phyloP scores from a whole-genome alignment of 78 protist genomes.

The Guillardia theta region DNA sequence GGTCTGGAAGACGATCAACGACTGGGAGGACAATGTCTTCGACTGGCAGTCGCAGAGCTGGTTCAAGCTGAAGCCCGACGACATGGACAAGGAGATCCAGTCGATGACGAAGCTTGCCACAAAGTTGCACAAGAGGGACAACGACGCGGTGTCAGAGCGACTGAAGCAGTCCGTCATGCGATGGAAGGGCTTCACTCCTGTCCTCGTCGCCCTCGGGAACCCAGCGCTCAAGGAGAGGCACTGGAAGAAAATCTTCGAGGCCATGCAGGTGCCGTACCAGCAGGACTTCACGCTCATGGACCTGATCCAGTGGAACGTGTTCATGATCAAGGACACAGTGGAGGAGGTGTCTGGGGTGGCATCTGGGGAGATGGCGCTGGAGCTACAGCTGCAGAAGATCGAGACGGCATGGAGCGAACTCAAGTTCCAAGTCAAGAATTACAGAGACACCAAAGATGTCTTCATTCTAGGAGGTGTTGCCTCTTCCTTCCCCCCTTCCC shows the following conservation, averaged over 20 bases:
- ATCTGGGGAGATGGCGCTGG: constrained; percentile 63
- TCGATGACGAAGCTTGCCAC: background rate
- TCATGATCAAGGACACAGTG: constrained; percentile 1
- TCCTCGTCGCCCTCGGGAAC: constrained; percentile 38
- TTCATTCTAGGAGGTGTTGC: no score
- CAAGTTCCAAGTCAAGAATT: background rate
- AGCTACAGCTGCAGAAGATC: constrained; percentile 57
- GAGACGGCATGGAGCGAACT: constrained; percentile 28
- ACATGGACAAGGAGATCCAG: background rate
- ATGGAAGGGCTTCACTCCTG: background rate
- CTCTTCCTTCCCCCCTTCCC: no score
- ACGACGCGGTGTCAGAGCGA: constrained; percentile 26
- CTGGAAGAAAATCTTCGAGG: constrained; percentile 50
- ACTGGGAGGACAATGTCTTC: background rate
- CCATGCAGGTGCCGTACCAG: background rate
- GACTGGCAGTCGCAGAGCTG: background rate
- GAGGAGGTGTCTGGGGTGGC: constrained; percentile 62
- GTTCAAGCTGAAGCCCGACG: background rate
- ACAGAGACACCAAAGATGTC: constrained; percentile 50
- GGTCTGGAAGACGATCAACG: background rate
- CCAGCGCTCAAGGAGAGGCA: constrained; percentile 34
- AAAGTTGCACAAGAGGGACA: background rate
- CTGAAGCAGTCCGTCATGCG: background rate
- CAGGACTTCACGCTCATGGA: constrained; percentile 51
- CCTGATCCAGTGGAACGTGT: constrained; percentile 32